Conservation (phyloP, 352 stramenopile species). For the Phytophthora colocasiae region DNA sequence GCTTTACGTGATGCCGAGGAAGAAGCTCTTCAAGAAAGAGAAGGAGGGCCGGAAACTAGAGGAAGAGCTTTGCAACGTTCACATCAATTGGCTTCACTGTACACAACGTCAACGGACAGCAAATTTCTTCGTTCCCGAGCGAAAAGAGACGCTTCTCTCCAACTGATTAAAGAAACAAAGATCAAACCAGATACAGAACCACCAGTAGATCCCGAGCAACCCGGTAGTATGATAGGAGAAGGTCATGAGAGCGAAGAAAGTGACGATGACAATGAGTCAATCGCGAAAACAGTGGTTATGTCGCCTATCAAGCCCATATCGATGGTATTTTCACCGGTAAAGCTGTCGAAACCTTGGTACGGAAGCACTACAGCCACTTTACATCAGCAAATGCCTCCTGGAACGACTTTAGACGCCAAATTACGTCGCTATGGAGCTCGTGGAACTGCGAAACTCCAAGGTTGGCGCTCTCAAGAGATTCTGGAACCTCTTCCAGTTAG, state of each 20-base stretch:
- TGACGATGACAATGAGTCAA: slow-evolving; percentile 14
- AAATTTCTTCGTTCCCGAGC: slow-evolving; percentile 45
- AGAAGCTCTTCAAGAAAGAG: slow-evolving; percentile 27
- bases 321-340: slow-evolving; percentile 21
- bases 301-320: slow-evolving; percentile 31
- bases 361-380: slow-evolving; percentile 38
- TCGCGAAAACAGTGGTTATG: slow-evolving; percentile 1
- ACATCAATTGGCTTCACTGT: slow-evolving; percentile 56
- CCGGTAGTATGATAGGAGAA: slow-evolving; percentile 14
- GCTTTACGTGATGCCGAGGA: slow-evolving; percentile 45
- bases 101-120: slow-evolving; percentile 52
- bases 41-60: slow-evolving; percentile 33
- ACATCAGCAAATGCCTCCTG: slow-evolving; percentile 34
- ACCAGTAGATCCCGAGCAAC: slow-evolving; percentile 7
- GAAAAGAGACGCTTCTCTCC: slow-evolving; percentile 12
- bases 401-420: slow-evolving; percentile 55
- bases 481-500: slow-evolving; percentile 19
- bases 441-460: slow-evolving; percentile 29
- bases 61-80: slow-evolving; percentile 44
- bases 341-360: slow-evolving; percentile 58
- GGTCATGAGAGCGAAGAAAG: slow-evolving; percentile 25
- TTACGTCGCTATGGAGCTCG: slow-evolving; percentile 59
- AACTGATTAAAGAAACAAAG: slow-evolving; percentile 2
- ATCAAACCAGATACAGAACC: background rate
- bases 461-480: slow-evolving; percentile 19